Conservation (phyloP, 257 asterid species). For the Knoxia roxburghii region DNA sequence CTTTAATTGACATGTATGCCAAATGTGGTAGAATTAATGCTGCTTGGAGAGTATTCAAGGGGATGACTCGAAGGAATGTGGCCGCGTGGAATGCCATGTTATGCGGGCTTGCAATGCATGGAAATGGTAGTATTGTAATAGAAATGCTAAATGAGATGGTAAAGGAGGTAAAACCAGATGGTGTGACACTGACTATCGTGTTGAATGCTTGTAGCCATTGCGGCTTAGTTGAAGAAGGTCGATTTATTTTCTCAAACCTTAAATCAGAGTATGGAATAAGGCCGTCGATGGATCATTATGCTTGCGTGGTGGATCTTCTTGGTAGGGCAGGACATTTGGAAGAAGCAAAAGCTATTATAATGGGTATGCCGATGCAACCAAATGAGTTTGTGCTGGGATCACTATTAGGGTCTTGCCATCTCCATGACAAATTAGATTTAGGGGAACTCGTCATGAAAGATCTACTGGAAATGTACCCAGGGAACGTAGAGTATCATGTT, state of each 20-base stretch:
- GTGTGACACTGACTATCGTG: slow-evolving; percentile 61
- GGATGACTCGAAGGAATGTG: slow-evolving; percentile 40
- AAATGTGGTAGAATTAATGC: slow-evolving; percentile 62
- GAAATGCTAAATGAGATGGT: slow-evolving; percentile 55
- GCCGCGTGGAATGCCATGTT: slow-evolving; percentile 71
- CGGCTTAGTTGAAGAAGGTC: slow-evolving; percentile 67
- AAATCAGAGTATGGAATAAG: slow-evolving; percentile 31
- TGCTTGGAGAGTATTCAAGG: slow-evolving; percentile 45
- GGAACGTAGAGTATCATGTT: slow-evolving; percentile 62
- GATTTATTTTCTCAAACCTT: slow-evolving; percentile 46
- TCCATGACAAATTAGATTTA: slow-evolving; percentile 42
- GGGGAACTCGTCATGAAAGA: slow-evolving; percentile 46
- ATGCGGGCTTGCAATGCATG: slow-evolving; percentile 81
- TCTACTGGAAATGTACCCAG: slow-evolving; percentile 48
- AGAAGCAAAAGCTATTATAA: slow-evolving; percentile 62
- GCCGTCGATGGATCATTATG: slow-evolving; percentile 76
- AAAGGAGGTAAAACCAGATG: slow-evolving; percentile 55
- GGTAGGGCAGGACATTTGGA: slow-evolving; percentile 63
- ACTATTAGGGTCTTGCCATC: slow-evolving; percentile 64
- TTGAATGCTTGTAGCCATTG: slow-evolving; percentile 83
- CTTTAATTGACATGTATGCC: slow-evolving; percentile 82
- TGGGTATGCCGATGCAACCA: slow-evolving; percentile 65
- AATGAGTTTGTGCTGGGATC: slow-evolving; percentile 82
- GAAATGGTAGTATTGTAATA: slow-evolving; percentile 48
- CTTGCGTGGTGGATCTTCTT: slow-evolving; percentile 72